Conservation (phyloP, 2,329 filamentous ascomycete species). For the Coniochaeta sp. region DNA sequence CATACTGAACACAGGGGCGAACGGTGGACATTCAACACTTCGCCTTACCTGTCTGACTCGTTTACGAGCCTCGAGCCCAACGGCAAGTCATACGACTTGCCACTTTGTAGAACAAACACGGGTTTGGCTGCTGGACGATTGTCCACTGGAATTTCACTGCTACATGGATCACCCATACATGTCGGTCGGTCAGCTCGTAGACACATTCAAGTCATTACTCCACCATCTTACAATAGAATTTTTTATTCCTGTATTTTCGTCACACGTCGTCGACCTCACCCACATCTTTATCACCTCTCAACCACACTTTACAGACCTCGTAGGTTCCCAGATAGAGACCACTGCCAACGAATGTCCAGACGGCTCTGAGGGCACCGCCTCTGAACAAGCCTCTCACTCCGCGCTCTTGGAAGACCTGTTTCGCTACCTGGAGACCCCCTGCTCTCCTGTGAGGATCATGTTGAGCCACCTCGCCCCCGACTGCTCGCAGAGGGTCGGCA, state of each 20-base stretch:
- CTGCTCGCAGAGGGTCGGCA: neutral
- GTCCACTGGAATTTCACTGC: neutral
- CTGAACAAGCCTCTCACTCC: conserved; percentile 70
- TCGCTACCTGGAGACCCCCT: conserved; percentile 52
- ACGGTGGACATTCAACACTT: neutral
- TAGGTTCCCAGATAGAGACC: conserved; percentile 83
- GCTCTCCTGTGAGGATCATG: conserved; percentile 23
- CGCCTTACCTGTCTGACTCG: neutral
- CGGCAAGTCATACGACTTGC: neutral
- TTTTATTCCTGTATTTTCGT: conserved; percentile 9
- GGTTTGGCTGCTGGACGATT: neutral
- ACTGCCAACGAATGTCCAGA: conserved; percentile 77
- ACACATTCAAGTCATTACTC: neutral
- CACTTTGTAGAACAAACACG: neutral
- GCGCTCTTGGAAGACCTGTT: conserved; percentile 55
- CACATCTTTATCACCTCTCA: conserved; percentile 35
- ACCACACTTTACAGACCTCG: conserved; percentile 66
- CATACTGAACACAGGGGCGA: neutral
- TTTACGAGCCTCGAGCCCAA: neutral
- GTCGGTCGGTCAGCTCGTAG: neutral
- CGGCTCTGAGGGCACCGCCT: conserved; percentile 63
- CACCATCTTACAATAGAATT: neutral
- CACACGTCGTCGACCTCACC: conserved; percentile 25
- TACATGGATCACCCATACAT: neutral
- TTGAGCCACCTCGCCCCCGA: conserved; percentile 10